Evolutionary conservation across 768 basidiomycete genomes (phyloP).

Genomic region (Cystobasidium tubakii): DNA sequence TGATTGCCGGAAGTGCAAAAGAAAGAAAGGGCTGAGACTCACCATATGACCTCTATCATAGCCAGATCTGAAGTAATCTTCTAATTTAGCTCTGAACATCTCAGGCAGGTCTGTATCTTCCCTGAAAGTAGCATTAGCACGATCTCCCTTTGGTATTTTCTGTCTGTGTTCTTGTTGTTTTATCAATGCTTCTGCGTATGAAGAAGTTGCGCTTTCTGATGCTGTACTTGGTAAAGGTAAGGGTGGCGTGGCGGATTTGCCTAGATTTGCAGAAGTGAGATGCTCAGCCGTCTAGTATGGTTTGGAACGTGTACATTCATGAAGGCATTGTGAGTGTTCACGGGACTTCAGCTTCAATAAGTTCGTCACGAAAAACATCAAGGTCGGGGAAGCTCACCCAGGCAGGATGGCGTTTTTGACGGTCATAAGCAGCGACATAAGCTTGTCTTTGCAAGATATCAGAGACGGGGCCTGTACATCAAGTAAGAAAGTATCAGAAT

Average conservation of each 20-base stretch:
- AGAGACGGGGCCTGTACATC: conserved; percentile 66
- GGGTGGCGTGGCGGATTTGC: conserved; percentile 25
- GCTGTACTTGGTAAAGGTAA: conserved; percentile 40
- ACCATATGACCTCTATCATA: conserved; percentile 77
- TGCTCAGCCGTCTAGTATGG: conserved; percentile 80
- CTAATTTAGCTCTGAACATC: conserved; percentile 70
- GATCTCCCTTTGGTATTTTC: conserved; percentile 56
- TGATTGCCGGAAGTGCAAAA: too few species aligned
- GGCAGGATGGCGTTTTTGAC: conserved; percentile 79
- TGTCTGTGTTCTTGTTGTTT: conserved; percentile 27
- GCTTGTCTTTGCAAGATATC: conserved; percentile 73
- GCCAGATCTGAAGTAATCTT: conserved; percentile 65
- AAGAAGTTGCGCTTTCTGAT: conserved; percentile 43
- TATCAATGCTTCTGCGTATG: conserved; percentile 37
- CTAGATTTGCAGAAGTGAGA: conserved; percentile 53
- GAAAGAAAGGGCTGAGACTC: background rate
- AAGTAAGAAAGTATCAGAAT: background rate
- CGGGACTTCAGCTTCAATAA: too few species aligned
- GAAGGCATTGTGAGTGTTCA: background rate
- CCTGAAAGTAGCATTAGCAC: conserved; percentile 67
- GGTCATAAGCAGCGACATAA: conserved; percentile 84
- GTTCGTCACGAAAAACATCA: too few species aligned
- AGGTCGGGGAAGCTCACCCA: too few species aligned
- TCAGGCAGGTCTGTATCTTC: conserved; percentile 76
- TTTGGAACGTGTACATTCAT: background rate